Evolutionary conservation across 2,329 filamentous ascomycete species (phyloP), one percentile per base, ranked within the genome.

Genomic region (Colletotrichum tanaceti): DNA sequence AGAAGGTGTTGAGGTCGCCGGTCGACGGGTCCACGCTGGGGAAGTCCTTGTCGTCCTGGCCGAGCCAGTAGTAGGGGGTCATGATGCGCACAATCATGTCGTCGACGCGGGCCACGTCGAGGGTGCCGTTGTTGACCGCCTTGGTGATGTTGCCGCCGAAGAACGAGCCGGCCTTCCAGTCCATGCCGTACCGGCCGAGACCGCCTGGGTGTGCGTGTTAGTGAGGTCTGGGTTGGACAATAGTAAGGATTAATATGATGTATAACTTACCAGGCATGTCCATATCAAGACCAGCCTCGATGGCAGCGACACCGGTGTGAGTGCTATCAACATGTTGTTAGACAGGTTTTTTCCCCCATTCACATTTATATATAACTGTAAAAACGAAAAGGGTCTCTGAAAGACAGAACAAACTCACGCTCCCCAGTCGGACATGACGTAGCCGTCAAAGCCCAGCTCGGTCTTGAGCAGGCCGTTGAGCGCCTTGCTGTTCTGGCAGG

Each of bases 71-170:
- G 77, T 85, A 87, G 4, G 83, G 80, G 10, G 83, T 81, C 82
- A 86, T 83, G 72, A 86, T 91, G 71, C 92, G 77, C 58, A 74
- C 64, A 59, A 79, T 79, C 82, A 84, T 84, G 68, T 84, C 83
- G 47, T 85, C 78, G 18, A 86, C 58, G 4, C 84, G 80, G 14
- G 74, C 64, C 53, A 77, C 74, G 2, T 77, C 73, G 5, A 86
- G 72, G 6, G 76, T 83, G 18, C 85, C 82, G 71, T 86, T 86
- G 62, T 80, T 79, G 24, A 88, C 81, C 5, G 82, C 83, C 4
- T 71, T 73, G 39, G 82, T 83, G 22, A 87, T 75, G 49, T 83
- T 83, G 58, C 76, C 77, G 2, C 81, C 84, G 75, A 83, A 86
- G 71, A 79, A 80, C 2, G 83, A 79, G 28, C 79, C 79, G 24